Evolutionary conservation across 345 rosid genomes (phyloP), one percentile per base, ranked within the genome.

Genomic region (Pistacia vera): DNA sequence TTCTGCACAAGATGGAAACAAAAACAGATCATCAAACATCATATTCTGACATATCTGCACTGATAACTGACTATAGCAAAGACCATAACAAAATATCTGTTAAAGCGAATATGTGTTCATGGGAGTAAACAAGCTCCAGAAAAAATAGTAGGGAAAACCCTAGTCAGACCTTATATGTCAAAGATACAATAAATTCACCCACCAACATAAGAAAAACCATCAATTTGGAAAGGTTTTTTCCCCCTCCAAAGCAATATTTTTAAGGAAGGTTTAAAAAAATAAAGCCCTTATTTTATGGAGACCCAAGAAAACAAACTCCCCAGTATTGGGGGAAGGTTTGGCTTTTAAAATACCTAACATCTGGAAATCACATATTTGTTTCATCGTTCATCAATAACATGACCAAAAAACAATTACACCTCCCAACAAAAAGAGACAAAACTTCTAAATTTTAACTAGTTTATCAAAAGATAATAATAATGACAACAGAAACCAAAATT

Each of bases 1-100:
- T 72, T 76, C 97, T 90, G 80, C 80, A 71, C 75, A 20, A 66
- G 8, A 4, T 13, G 4, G 20, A 41, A 60, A 60, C 33, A 11
- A 68, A 64, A 60, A 3, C 11, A 57, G 13, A 57, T 5, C 16
- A 65, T n/a, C 12, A 71, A n/a, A 5, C 64, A 28, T n/a, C 76
- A 71, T 22, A 18, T 18, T 28, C 9, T 11, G 49, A 66, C 5
- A 57, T 22, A 59, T 33, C 52, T 6, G 9, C 20, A 46, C 17
- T 51, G 25, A 55, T 30, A 9, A 14, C 2, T 22, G 17, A 72
- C 9, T 1, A 59, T 12, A 25, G 22, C 55, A 58, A 35, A 4
- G 25, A 58, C 51, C 65, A 58, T 14, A 58, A 11, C 25, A n/a
- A 41, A 59, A 25, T 0, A 22, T 16, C 56, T 10, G 13, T 13